Evolutionary conservation across 768 basidiomycete species (phyloP).

Genomic region (Tremella fuciformis): DNA sequence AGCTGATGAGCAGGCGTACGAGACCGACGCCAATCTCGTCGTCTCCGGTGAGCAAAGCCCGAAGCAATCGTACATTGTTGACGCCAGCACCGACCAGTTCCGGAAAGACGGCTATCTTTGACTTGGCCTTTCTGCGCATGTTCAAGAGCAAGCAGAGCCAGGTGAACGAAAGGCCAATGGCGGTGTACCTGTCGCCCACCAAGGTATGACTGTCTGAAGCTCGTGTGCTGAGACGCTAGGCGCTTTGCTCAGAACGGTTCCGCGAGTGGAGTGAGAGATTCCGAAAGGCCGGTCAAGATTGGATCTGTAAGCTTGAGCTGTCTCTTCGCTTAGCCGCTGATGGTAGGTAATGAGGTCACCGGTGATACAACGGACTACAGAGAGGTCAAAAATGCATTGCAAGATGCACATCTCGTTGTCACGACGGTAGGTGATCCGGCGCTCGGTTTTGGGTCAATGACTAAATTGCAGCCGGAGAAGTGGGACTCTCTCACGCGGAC

Average conservation of each 20-base stretch:
- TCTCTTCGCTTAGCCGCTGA: not conserved
- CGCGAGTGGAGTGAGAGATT: constrained; percentile 84
- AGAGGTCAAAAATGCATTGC: constrained; percentile 70
- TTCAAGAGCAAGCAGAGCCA: not conserved
- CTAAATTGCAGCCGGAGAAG: constrained; percentile 69
- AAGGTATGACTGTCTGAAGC: constrained; percentile 64
- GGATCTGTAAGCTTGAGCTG: not conserved
- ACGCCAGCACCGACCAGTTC: constrained; percentile 79
- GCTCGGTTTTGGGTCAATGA: not conserved
- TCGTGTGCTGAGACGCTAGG: no score
- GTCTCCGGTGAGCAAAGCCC: constrained; percentile 38
- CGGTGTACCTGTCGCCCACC: constrained; percentile 87
- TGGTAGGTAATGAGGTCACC: constrained; percentile 77
- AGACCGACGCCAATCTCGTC: constrained; percentile 51
- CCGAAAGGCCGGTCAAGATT: constrained; percentile 55
- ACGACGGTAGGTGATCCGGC: constrained; percentile 63
- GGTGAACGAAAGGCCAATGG: constrained; percentile 12
- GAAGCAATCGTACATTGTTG: not conserved
- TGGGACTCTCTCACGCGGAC: constrained; percentile 85
- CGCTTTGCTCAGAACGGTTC: constrained; percentile 78
- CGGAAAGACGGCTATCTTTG: constrained; percentile 93
- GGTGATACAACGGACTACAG: constrained; percentile 75
- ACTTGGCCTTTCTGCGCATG: constrained; percentile 79
- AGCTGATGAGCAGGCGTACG: constrained; percentile 40
- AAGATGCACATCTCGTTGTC: constrained; percentile 73